Evolutionary conservation across 2,329 filamentous ascomycete genomes (phyloP), one percentile per base, ranked within the genome.

Genomic region (Decorospora gaudefroyi): DNA sequence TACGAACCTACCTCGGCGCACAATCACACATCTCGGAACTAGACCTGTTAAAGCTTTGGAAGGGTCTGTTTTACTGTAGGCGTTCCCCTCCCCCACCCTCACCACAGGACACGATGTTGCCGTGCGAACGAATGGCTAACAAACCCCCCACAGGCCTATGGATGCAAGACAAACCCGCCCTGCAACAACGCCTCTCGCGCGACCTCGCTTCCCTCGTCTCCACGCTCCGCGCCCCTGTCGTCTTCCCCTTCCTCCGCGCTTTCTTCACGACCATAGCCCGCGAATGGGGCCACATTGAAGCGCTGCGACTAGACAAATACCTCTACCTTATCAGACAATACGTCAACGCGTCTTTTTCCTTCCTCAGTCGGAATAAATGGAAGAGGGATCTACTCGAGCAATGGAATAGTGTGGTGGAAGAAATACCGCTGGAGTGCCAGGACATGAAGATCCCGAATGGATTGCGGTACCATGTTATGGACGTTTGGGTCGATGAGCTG

Each of bases 401-500:
- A 28, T 77, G 76, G 57, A 66, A 81, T 45, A 68, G 60, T 4
- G 63, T 84, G 8, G 44, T 84, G 58, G 67, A 66, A 34, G 70
- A 72, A 26, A 71, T 65, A 6, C 76, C 76, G 11, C 57, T 80
- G 17, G 53, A 76, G 73, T 55, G 49, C 70, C 9, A 69, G 42
- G 73, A 80, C 57, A 59, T 62, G 37, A 84, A 82, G 61, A 82
- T 95, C 1, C 87, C 92, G 0, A 87, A 93, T 58, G 93, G 93
- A 0, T 67, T 99, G 68, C 76, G 90, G 51, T 84, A 95, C 69
- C 93, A 99, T 72, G 81, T 91, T 10, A 71, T 95, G 52, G 93
- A 99, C 74, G 80, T 97, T 40, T 97, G 88, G 83, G 80, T 95
- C 6, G 93, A 97, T 69, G 91, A 96, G 77, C 71, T 91, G 60